A percentile compares a stretch with the other conserved stretches of the same genome.
phyloP scores from a whole-genome alignment of 2,329 filamentous ascomycete genomes.

The Cercospora sp. region DNA sequence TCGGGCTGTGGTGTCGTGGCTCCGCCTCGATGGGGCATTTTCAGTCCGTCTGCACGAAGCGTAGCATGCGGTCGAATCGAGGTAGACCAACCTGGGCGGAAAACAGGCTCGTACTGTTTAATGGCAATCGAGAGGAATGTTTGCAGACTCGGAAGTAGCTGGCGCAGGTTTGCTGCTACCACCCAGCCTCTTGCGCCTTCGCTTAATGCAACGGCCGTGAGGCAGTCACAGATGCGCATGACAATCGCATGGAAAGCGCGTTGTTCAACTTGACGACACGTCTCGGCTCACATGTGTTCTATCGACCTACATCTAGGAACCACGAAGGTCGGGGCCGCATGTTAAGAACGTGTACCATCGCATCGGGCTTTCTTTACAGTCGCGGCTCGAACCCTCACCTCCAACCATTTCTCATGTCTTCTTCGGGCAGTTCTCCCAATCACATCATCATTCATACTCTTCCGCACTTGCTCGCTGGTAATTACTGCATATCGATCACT shows the following conservation, averaged over 20 bases:
- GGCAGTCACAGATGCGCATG: neutral
- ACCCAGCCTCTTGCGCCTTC: neutral
- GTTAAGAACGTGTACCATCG: neutral
- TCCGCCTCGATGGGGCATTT: conserved; percentile 16
- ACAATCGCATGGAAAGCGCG: neutral
- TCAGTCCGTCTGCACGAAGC: neutral
- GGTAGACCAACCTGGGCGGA: neutral
- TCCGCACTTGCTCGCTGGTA: neutral
- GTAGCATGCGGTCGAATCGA: neutral
- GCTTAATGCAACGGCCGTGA: neutral
- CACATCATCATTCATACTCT: neutral
- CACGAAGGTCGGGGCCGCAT: neutral
- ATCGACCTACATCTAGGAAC: neutral
- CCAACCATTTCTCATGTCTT: neutral
- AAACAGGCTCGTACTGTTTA: neutral
- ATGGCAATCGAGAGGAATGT: neutral
- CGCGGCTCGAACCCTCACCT: neutral
- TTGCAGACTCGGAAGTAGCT: neutral
- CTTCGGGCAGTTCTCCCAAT: neutral
- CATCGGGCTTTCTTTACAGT: neutral
- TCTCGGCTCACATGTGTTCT: neutral
- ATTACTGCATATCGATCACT: neutral
- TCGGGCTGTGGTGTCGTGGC: conserved; percentile 16
- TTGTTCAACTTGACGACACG: neutral
- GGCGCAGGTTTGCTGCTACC: neutral